These are phyloP conservation scores for Lasiosphaeris hirsuta DNA, from an alignment of 495 filamentous ascomycete genomes.

Conservation along the genomic window DNA sequence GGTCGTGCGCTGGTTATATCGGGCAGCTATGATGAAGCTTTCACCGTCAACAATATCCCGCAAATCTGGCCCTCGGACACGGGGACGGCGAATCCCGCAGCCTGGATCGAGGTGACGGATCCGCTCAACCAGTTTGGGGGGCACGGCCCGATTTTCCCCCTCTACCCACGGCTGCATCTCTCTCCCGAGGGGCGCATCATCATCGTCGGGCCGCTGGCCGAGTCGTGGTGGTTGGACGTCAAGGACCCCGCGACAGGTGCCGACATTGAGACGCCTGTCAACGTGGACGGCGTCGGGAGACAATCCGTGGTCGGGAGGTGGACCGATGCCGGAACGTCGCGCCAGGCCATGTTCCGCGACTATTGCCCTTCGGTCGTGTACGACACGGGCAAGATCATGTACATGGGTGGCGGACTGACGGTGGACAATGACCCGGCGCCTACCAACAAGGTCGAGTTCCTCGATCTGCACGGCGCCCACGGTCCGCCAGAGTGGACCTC, in stretches of 20 bases:
- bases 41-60: slow-evolving; percentile 4
- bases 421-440: neutral
- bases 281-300: neutral
- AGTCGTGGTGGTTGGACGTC: neutral
- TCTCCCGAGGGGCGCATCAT: slow-evolving; percentile 1
- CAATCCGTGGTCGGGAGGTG: neutral
- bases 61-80: slow-evolving; percentile 4
- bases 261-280: neutral
- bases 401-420: slow-evolving; percentile 5
- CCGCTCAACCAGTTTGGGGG: neutral
- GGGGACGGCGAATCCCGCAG: neutral
- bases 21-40: neutral
- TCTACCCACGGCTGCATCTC: slow-evolving; percentile 5
- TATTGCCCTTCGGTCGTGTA: slow-evolving; percentile 14
- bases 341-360: slow-evolving; percentile 9
- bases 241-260: neutral
- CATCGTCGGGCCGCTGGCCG: neutral
- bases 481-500: neutral
- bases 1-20: slow-evolving; percentile 7
- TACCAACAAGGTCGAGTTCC: slow-evolving; percentile 8
- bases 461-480: neutral
- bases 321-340: neutral
- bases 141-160: neutral
- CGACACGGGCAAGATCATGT: slow-evolving; percentile 14
- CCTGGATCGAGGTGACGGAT: slow-evolving; percentile 8